phyloP scores from a whole-genome alignment of 805 yeast species.

The Deakozyma indianensis region DNA sequence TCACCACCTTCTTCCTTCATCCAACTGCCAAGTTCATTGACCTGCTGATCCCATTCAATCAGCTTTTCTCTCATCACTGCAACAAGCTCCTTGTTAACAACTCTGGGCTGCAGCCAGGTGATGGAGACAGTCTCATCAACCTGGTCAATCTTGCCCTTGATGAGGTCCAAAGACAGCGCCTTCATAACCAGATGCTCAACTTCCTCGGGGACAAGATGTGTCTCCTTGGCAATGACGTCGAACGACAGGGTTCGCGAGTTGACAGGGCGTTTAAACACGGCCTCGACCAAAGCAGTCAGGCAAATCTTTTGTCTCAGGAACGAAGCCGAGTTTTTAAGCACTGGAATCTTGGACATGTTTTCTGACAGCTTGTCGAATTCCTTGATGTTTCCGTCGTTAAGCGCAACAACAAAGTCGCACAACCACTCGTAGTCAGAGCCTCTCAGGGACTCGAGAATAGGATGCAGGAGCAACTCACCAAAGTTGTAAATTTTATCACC shows the following conservation, averaged over 20 bases:
- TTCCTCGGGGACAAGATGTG: slow-evolving; percentile 50
- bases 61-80: slow-evolving; percentile 60
- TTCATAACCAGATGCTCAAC: slow-evolving; percentile 89
- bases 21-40: slow-evolving; percentile 45
- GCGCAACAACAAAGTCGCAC: slow-evolving; percentile 47
- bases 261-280: slow-evolving; percentile 64
- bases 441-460: slow-evolving; percentile 45
- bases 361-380: slow-evolving; percentile 39
- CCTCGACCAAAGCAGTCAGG: slow-evolving; percentile 80
- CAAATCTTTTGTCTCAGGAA: slow-evolving; percentile 84
- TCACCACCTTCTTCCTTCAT: slow-evolving; percentile 48
- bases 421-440: slow-evolving; percentile 52
- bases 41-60: slow-evolving; percentile 65
- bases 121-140: slow-evolving; percentile 63
- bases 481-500: slow-evolving; percentile 91
- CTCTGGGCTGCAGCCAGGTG: slow-evolving; percentile 93
- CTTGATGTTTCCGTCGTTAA: slow-evolving; percentile 66
- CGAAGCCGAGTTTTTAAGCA: slow-evolving; percentile 40
- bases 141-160: slow-evolving; percentile 87
- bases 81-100: slow-evolving; percentile 72
- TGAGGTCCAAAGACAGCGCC: slow-evolving; percentile 69
- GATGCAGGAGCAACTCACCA: slow-evolving; percentile 88
- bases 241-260: slow-evolving; percentile 63
- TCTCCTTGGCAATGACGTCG: slow-evolving; percentile 56
- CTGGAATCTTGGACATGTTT: slow-evolving; percentile 33